These are phyloP conservation scores for Russula emetica DNA, from an alignment of 768 basidiomycete species.

Conservation along the genomic window DNA sequence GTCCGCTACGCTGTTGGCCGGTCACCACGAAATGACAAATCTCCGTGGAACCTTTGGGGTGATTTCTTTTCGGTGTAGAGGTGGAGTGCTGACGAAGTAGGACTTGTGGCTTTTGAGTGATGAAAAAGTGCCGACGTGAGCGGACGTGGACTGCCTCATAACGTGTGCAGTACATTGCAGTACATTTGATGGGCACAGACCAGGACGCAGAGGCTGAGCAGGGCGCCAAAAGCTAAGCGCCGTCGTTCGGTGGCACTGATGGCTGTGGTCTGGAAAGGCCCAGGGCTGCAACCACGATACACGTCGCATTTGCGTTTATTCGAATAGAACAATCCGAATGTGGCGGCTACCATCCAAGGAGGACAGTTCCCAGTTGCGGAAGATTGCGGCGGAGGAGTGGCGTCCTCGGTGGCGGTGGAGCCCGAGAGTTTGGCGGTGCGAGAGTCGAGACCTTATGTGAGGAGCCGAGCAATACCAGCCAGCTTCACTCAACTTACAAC, in stretches of 20 bases:
- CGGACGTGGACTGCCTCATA: not conserved
- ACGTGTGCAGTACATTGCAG: not conserved
- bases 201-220: not conserved
- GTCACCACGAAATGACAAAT: not conserved
- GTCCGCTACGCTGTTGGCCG: not conserved
- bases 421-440: not conserved
- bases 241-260: too few species aligned
- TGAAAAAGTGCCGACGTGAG: not conserved
- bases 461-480: not conserved
- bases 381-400: not conserved
- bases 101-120: not conserved
- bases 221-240: not conserved
- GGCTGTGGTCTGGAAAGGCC: too few species aligned
- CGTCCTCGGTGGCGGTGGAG: not conserved
- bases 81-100: not conserved
- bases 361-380: not conserved
- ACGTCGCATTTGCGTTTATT: not conserved
- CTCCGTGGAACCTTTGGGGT: not conserved
- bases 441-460: not conserved
- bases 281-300: too few species aligned
- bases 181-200: not conserved
- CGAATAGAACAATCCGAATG: not conserved
- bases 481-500: conserved; percentile 1
- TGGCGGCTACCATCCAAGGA: not conserved
- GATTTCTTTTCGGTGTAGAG: not conserved